Conservation (phyloP, 176 grass and related monocot species). For the Lolium perenne region DNA sequence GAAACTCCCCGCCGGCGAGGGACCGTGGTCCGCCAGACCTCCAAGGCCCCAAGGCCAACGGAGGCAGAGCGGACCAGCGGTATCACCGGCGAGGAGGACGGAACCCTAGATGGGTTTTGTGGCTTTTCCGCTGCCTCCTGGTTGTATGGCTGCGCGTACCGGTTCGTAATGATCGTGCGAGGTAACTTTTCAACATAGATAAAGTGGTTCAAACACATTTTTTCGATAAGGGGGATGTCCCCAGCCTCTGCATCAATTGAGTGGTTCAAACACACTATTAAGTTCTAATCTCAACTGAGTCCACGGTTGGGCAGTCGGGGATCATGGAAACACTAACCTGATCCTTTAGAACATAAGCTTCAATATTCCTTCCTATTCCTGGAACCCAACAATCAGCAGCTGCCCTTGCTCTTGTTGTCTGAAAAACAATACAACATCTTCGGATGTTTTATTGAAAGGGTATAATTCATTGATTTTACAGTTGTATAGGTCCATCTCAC, state of each 20-base stretch:
- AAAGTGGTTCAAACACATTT: no score
- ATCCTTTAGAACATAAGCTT: constrained; percentile 72
- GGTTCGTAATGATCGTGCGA: no score
- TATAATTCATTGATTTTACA: not conserved
- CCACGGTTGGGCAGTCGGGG: not conserved
- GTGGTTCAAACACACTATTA: not conserved
- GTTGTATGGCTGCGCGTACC: no score
- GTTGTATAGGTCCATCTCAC: constrained; percentile 30
- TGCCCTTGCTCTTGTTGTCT: not conserved
- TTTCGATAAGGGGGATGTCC: no score
- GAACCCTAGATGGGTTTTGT: no score
- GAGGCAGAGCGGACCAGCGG: no score
- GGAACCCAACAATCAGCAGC: constrained; percentile 37
- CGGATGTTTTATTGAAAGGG: not conserved
- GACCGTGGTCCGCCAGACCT: no score
- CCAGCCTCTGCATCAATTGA: not conserved
- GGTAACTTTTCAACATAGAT: no score
- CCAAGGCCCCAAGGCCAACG: no score
- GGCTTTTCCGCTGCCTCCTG: no score
- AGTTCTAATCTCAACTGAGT: constrained; percentile 9
- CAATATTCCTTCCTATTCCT: constrained; percentile 65
- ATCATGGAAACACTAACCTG: constrained; percentile 47
- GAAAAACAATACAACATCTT: not conserved
- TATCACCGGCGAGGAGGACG: no score
- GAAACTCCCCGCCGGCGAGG: no score